Conservation (phyloP, 139 green algal genomes). For the Chlamydomonas eustigma region DNA sequence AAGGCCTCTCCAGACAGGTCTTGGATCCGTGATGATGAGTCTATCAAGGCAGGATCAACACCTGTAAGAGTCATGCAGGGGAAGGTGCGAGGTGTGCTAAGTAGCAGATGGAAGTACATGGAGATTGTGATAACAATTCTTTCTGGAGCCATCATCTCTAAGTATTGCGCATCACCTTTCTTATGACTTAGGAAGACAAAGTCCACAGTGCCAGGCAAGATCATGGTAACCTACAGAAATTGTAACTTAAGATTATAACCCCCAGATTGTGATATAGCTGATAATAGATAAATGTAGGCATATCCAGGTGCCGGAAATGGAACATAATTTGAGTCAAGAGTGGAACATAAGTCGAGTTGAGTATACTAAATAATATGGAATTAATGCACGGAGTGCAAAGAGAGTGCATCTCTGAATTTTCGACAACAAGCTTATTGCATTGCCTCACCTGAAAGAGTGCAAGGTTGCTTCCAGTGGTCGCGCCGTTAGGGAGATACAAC, state of each 20-base stretch:
- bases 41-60: neutral
- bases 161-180: too few relatives aligned
- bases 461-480: constrained; percentile 47
- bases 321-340: too few relatives aligned
- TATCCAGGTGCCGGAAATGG: too few relatives aligned
- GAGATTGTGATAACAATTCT: neutral
- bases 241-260: too few relatives aligned
- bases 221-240: constrained; percentile 57
- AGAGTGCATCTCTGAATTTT: too few relatives aligned
- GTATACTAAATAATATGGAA: too few relatives aligned
- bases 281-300: too few relatives aligned
- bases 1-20: constrained; percentile 26
- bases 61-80: neutral
- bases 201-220: constrained; percentile 47
- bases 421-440: too few relatives aligned
- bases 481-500: constrained; percentile 50
- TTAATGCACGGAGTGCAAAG: too few relatives aligned
- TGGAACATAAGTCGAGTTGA: too few relatives aligned
- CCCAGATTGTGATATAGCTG: too few relatives aligned
- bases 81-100: neutral
- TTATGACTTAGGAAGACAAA: constrained; percentile 47
- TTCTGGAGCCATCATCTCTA: too few relatives aligned
- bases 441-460: constrained; percentile 12
- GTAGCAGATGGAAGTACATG: neutral
- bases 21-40: neutral